These are phyloP conservation scores for Cenococcum geophilum DNA, from an alignment of 495 filamentous ascomycete species.

Conservation along the genomic window DNA sequence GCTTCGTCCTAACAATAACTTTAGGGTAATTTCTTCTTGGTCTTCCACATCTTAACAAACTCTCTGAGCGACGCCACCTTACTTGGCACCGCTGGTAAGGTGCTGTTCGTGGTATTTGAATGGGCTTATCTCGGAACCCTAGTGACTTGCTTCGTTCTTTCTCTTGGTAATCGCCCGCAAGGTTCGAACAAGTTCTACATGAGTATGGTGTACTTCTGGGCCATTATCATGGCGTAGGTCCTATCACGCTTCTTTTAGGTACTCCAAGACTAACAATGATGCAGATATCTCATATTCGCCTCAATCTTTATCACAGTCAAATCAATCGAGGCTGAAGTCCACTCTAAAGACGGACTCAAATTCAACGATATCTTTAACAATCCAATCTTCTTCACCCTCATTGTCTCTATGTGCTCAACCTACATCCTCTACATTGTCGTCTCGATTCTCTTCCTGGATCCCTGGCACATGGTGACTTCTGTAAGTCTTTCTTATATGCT, in stretches of 20 bases:
- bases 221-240: constrained; percentile 78
- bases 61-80: constrained; percentile 64
- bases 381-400: constrained; percentile 83
- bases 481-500: constrained; percentile 21
- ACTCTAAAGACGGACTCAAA: constrained; percentile 47
- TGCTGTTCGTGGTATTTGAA: constrained; percentile 85
- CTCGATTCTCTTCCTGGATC: constrained; percentile 93
- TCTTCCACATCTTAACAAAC: constrained; percentile 93
- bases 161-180: constrained; percentile 92
- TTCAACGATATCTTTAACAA: constrained; percentile 73
- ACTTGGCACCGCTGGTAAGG: constrained; percentile 64
- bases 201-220: constrained; percentile 97
- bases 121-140: constrained; percentile 92
- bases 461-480: constrained; percentile 97
- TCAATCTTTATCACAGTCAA: constrained; percentile 90
- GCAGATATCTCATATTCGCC: constrained; percentile 85
- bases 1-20: neutral
- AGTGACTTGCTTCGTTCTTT: constrained; percentile 90
- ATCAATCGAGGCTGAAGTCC: constrained; percentile 65
- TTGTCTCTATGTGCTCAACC: constrained; percentile 84
- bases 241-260: neutral
- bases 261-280: constrained; percentile 19
- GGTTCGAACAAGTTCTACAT: constrained; percentile 91
- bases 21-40: constrained; percentile 92
- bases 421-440: constrained; percentile 91